Percentiles rank a stretch among this genome's conserved stretches.
These are phyloP conservation scores for Mucor mucedo DNA, from an alignment of 371 early-diverging fungal species.

Conservation along the genomic window DNA sequence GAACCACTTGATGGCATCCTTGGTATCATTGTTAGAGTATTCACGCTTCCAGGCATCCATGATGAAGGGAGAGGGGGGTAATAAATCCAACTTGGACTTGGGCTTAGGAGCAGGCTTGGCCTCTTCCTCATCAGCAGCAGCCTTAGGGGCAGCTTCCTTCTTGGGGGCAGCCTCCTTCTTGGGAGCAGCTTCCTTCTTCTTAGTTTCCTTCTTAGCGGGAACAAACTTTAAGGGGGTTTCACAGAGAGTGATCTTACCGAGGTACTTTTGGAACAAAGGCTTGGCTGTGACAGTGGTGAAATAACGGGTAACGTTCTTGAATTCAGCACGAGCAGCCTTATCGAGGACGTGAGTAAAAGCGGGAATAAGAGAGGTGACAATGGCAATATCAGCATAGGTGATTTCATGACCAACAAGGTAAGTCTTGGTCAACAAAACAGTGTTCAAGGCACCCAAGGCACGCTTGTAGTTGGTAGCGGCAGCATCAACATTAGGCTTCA, in stretches of 20 bases:
- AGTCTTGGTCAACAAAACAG: constrained; percentile 66
- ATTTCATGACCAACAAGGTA: constrained; percentile 82
- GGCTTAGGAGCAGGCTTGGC: constrained; percentile 82
- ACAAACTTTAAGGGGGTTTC: constrained; percentile 42
- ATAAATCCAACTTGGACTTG: constrained; percentile 89
- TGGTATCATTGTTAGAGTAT: constrained; percentile 95
- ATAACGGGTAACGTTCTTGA: constrained; percentile 87
- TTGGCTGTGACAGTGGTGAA: constrained; percentile 81
- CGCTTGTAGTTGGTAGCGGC: constrained; percentile 60
- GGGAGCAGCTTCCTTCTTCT: constrained; percentile 43
- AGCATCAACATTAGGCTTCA: constrained; percentile 63
- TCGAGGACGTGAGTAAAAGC: constrained; percentile 53
- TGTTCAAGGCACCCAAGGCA: constrained; percentile 64
- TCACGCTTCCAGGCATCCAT: constrained; percentile 95
- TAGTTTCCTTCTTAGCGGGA: constrained; percentile 51
- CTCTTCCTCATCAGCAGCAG: constrained; percentile 63
- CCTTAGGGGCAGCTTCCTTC: constrained; percentile 59
- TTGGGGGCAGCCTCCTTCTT: constrained; percentile 62
- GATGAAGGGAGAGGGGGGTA: constrained; percentile 82
- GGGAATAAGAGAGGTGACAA: constrained; percentile 57
- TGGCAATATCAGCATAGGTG: constrained; percentile 76
- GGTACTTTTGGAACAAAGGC: constrained; percentile 76
- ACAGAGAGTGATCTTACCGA: constrained; percentile 65
- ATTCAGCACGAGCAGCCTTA: constrained; percentile 74
- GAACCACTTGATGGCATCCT: constrained; percentile 91